A percentile compares a stretch with the other conserved stretches of the same genome.
phyloP scores from a whole-genome alignment of 1,284 basidiomycete species.

The Salmacisia buchloeana region DNA sequence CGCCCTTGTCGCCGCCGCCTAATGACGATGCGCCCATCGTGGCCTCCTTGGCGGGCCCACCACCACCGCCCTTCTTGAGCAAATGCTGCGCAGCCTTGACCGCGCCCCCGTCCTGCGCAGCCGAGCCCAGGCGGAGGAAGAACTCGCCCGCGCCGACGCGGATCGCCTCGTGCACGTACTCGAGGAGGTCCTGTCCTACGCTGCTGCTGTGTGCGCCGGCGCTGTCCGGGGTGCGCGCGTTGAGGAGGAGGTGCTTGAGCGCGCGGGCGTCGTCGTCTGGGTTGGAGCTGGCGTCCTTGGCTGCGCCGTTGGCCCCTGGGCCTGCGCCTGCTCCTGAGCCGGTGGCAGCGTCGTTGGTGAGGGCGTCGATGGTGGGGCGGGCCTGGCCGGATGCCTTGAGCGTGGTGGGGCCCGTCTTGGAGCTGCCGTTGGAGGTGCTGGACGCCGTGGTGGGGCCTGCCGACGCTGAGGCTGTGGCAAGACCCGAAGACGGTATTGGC shows the following conservation, averaged over 20 bases:
- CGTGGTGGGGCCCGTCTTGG: no score
- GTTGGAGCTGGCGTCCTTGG: background rate
- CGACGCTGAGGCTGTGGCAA: background rate
- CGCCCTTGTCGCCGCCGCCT: no score
- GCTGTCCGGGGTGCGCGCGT: slow-evolving; percentile 15
- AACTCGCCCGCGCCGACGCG: slow-evolving; percentile 30
- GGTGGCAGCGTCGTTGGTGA: slow-evolving; percentile 24
- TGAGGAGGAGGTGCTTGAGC: slow-evolving; percentile 24
- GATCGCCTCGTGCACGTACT: slow-evolving; percentile 26
- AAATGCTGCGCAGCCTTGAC: slow-evolving; percentile 6
- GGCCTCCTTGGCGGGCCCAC: no score
- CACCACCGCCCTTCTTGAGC: slow-evolving; percentile 1
- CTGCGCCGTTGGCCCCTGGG: slow-evolving; percentile 3
- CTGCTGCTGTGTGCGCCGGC: slow-evolving; percentile 1
- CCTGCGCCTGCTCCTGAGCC: slow-evolving; percentile 9
- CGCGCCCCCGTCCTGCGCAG: slow-evolving; percentile 5
- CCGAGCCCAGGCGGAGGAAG: slow-evolving; percentile 24
- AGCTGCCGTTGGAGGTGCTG: no score
- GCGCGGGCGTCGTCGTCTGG: background rate
- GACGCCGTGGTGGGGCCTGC: background rate
- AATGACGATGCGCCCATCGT: no score
- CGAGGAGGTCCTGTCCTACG: slow-evolving; percentile 15
- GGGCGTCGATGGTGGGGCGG: slow-evolving; percentile 28
- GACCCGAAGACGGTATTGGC: background rate
- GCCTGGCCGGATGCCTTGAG: background rate